These are phyloP conservation scores for Vitis rupestris DNA, from an alignment of 164 flowering plant genomes.

Conservation along the genomic window DNA sequence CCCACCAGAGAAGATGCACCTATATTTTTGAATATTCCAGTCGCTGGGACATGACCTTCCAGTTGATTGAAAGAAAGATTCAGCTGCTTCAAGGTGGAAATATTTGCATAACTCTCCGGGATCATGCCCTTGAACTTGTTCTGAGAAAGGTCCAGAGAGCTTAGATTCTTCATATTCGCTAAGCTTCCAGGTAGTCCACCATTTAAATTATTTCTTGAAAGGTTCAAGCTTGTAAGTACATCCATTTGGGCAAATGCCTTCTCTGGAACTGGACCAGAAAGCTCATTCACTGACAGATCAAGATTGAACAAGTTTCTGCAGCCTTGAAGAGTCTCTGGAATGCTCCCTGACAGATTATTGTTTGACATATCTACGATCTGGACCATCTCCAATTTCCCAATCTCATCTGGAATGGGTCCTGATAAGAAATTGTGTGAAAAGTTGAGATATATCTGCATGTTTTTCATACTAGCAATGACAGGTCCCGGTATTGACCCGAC, in stretches of 20 bases:
- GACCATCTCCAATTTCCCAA: constrained; percentile 65
- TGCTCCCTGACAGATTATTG: constrained; percentile 61
- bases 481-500: constrained; percentile 57
- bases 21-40: constrained; percentile 46
- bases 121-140: constrained; percentile 56
- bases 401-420: constrained; percentile 57
- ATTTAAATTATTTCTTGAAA: constrained; percentile 53
- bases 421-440: constrained; percentile 55
- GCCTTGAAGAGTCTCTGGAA: constrained; percentile 46
- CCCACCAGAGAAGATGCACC: constrained; percentile 45
- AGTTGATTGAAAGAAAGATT: constrained; percentile 77
- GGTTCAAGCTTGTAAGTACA: constrained; percentile 46
- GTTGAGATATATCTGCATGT: constrained; percentile 49
- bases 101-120: constrained; percentile 45
- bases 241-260: constrained; percentile 30
- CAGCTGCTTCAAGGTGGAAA: constrained; percentile 45
- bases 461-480: constrained; percentile 42
- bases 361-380: constrained; percentile 73
- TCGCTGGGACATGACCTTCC: constrained; percentile 59
- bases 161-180: constrained; percentile 41
- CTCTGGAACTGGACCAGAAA: constrained; percentile 45
- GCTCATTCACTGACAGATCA: constrained; percentile 61
- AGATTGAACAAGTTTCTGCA: constrained; percentile 58
- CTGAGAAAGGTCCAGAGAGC: constrained; percentile 60
- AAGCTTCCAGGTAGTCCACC: constrained; percentile 50